Evolutionary conservation across 768 basidiomycete genomes (phyloP).

Genomic region (Tylopilus balloui): DNA sequence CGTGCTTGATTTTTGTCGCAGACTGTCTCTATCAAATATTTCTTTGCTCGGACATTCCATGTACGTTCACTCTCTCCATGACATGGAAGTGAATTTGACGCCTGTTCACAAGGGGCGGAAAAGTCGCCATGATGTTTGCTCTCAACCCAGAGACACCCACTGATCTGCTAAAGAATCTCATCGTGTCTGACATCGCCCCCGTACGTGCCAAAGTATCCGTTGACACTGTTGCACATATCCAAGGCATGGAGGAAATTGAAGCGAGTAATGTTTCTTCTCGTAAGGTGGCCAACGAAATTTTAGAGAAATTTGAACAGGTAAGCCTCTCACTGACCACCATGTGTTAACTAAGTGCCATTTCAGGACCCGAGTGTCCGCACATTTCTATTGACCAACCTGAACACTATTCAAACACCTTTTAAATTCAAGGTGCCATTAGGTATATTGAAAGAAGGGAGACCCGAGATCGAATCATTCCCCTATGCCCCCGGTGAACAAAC

Average conservation of each 20-base stretch:
- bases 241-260: conserved; percentile 74
- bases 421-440: conserved; percentile 73
- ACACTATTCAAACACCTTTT: conserved; percentile 35
- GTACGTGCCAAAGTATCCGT: conserved; percentile 49
- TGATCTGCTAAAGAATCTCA: conserved; percentile 48
- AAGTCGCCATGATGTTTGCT: conserved; percentile 72
- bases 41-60: conserved; percentile 88
- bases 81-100: neutral
- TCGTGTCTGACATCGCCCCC: conserved; percentile 83
- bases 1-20: conserved; percentile 60
- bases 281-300: conserved; percentile 63
- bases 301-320: conserved; percentile 62
- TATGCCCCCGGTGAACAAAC: conserved; percentile 51
- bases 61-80: conserved; percentile 40
- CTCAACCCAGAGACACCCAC: conserved; percentile 40
- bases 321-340: conserved; percentile 9
- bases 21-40: conserved; percentile 52
- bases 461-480: conserved; percentile 75
- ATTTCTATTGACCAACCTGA: conserved; percentile 83
- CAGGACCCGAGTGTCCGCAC: conserved; percentile 73
- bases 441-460: conserved; percentile 57
- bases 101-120: conserved; percentile 67
- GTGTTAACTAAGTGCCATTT: conserved; percentile 4
- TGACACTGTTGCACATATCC: conserved; percentile 64
- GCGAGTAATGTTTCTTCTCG: conserved; percentile 51